phyloP scores from a whole-genome alignment of 352 stramenopile species.

The Thalassiosira hispida region DNA sequence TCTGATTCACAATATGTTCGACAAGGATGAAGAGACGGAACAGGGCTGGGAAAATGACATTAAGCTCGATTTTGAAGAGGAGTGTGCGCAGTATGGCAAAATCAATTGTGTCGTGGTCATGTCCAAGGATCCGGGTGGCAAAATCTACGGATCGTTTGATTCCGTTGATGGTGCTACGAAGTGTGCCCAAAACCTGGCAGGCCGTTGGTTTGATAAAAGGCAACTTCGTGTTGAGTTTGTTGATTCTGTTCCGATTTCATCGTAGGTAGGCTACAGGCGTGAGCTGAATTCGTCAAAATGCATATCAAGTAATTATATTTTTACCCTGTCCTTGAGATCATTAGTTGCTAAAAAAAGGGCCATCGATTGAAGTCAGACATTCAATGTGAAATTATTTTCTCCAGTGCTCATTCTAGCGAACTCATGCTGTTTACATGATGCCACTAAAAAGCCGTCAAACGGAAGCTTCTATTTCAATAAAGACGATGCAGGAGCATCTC shows the following conservation, averaged over 20 bases:
- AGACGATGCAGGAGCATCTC: too few relatives aligned
- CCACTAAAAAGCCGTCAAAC: too few relatives aligned
- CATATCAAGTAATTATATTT: too few relatives aligned
- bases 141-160: slow-evolving; percentile 81
- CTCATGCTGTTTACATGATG: too few relatives aligned
- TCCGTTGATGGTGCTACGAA: slow-evolving; percentile 56
- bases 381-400: too few relatives aligned
- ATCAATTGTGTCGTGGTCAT: slow-evolving; percentile 70
- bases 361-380: too few relatives aligned
- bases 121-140: slow-evolving; percentile 73
- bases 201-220: slow-evolving; percentile 83
- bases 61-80: slow-evolving; percentile 78
- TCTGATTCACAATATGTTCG: slow-evolving; percentile 83
- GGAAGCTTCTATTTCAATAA: too few relatives aligned
- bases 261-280: too few relatives aligned
- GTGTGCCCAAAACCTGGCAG: slow-evolving; percentile 74
- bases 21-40: slow-evolving; percentile 83
- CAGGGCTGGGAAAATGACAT: slow-evolving; percentile 77
- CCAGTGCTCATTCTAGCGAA: too few relatives aligned
- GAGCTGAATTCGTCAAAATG: too few relatives aligned
- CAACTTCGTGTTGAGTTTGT: slow-evolving; percentile 82
- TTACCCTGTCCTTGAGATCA: too few relatives aligned
- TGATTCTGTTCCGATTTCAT: slow-evolving; percentile 34
- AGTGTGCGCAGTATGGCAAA: slow-evolving; percentile 79
- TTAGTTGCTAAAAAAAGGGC: too few relatives aligned